Evolutionary conservation across 805 yeast genomes (phyloP).

Genomic region (Starmerella vitae): DNA sequence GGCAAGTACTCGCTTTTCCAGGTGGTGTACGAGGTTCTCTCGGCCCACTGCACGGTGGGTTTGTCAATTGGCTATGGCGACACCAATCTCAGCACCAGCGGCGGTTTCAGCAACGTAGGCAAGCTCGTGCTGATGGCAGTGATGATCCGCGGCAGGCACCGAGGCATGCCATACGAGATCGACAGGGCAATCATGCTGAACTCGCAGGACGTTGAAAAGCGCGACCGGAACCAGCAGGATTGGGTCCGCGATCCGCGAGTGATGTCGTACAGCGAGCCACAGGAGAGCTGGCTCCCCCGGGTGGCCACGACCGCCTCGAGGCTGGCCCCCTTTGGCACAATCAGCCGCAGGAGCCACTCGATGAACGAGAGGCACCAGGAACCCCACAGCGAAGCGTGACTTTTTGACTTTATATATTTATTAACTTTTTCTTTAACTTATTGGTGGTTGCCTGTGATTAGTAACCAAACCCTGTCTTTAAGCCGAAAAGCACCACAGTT

Average conservation of each 20-base stretch:
- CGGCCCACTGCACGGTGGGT: constrained; percentile 97
- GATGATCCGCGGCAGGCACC: constrained; percentile 90
- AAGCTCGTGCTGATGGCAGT: constrained; percentile 76
- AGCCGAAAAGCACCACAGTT: too few relatives aligned
- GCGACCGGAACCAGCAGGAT: constrained; percentile 20
- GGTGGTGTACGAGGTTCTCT: constrained; percentile 72
- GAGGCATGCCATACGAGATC: constrained; percentile 86
- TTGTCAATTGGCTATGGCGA: constrained; percentile 72
- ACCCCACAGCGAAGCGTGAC: too few relatives aligned
- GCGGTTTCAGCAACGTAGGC: constrained; percentile 55
- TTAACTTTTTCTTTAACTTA: too few relatives aligned
- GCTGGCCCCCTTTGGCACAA: constrained; percentile 12
- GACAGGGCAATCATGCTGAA: constrained; percentile 91
- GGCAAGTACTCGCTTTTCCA: constrained; percentile 33
- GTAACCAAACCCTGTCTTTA: too few relatives aligned
- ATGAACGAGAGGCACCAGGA: too few relatives aligned
- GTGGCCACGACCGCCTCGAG: constrained; percentile 19
- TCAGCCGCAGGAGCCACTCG: constrained; percentile 10
- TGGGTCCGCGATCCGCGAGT: constrained; percentile 16
- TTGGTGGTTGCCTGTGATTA: too few relatives aligned
- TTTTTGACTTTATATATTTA: too few relatives aligned
- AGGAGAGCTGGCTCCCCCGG: constrained; percentile 16
- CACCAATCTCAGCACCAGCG: constrained; percentile 55
- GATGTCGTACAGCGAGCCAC: constrained; percentile 10
- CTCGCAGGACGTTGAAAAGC: constrained; percentile 35